phyloP scores from a whole-genome alignment of 2,329 filamentous ascomycete species.

The Endothia cerciana region DNA sequence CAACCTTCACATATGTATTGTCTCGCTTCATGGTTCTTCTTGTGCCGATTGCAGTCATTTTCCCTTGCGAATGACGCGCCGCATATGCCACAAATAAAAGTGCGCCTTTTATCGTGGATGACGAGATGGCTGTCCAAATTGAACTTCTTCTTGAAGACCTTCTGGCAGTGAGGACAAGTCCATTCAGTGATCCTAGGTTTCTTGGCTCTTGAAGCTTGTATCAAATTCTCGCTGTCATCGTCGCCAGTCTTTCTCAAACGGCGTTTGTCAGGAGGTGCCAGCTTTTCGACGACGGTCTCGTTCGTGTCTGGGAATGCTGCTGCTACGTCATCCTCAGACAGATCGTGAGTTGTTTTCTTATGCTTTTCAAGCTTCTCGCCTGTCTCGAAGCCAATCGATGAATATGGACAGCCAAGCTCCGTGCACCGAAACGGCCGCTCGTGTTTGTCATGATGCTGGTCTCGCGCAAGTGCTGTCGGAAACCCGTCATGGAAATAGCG shows the following conservation, averaged over 20 bases:
- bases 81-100: not conserved
- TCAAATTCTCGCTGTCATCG: too few relatives aligned
- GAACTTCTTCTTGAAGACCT: constrained; percentile 15
- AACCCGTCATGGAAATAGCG: constrained; percentile 47
- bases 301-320: not conserved
- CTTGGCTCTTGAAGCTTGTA: not conserved
- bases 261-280: not conserved
- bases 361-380: not conserved
- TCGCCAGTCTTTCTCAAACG: not conserved
- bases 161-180: constrained; percentile 1
- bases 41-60: constrained; percentile 29
- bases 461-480: constrained; percentile 34
- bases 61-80: not conserved
- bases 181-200: not conserved
- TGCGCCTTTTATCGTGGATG: constrained; percentile 3
- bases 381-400: not conserved
- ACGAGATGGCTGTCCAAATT: constrained; percentile 1
- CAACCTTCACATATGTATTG: constrained; percentile 6
- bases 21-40: constrained; percentile 34
- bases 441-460: constrained; percentile 42
- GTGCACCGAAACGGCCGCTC: constrained; percentile 42
- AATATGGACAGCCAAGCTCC: not conserved
- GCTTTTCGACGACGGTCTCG: not conserved
- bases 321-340: not conserved
- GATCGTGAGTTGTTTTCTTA: not conserved